Evolutionary conservation across 176 grass and related monocot species (phyloP).

Genomic region (maize (Zea mays)): Zm-B73-REFERENCE-NAM-5.0 NC_050100.1:10215001-10215500

Average conservation of each 20-base stretch:
- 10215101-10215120: constrained; percentile 7
- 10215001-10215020: not conserved
- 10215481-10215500: constrained; percentile 70
- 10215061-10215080: not conserved
- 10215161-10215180: no score
- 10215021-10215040: not conserved
- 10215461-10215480: constrained; percentile 17
- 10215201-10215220: no score
- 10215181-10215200: no score
- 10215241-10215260: no score
- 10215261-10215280: not conserved
- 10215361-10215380: not conserved
- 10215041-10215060: not conserved
- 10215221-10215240: no score
- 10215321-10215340: not conserved
- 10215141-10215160: no score
- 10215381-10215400: constrained; percentile 21
- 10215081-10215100: not conserved
- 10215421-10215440: not conserved
- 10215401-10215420: not conserved
- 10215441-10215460: constrained; percentile 22
- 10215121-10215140: no score
- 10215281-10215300: not conserved
- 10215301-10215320: constrained; percentile 12
- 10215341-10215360: not conserved